These are phyloP conservation scores for Cryptococcus wingfieldii DNA, from an alignment of 1,284 basidiomycete species.

Conservation along the genomic window DNA sequence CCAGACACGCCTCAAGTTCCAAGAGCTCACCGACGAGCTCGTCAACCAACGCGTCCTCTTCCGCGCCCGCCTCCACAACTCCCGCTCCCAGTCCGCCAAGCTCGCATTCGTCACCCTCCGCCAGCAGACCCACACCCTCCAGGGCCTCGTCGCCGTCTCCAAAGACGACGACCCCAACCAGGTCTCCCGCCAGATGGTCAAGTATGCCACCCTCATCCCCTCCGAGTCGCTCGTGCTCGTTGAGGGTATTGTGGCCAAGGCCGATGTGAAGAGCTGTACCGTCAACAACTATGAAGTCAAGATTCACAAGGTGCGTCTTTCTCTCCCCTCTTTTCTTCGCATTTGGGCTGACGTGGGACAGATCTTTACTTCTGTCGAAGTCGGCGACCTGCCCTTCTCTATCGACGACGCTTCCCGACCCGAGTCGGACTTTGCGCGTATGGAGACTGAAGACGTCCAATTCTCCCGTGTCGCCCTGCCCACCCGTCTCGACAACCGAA, in stretches of 20 bases:
- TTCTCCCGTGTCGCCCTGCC: slow-evolving; percentile 68
- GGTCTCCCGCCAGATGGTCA: slow-evolving; percentile 96
- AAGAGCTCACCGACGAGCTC: slow-evolving; percentile 61
- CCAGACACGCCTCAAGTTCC: slow-evolving; percentile 59
- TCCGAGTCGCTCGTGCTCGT: slow-evolving; percentile 91
- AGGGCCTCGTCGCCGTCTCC: slow-evolving; percentile 70
- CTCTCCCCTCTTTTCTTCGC: not conserved
- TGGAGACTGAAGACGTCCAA: slow-evolving; percentile 59
- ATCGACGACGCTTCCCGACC: slow-evolving; percentile 88
- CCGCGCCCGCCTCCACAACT: slow-evolving; percentile 87
- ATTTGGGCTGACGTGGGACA: slow-evolving; percentile 37
- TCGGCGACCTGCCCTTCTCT: slow-evolving; percentile 73
- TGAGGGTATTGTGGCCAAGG: slow-evolving; percentile 73
- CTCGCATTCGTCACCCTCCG: slow-evolving; percentile 93
- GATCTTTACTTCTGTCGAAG: slow-evolving; percentile 81
- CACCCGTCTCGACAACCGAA: slow-evolving; percentile 90
- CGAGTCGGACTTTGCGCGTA: slow-evolving; percentile 61
- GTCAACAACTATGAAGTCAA: slow-evolving; percentile 86
- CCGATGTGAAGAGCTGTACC: slow-evolving; percentile 87
- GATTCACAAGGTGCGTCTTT: slow-evolving; percentile 63
- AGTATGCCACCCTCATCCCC: slow-evolving; percentile 75
- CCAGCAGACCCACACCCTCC: slow-evolving; percentile 83
- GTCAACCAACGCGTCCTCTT: slow-evolving; percentile 78
- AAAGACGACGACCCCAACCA: slow-evolving; percentile 60
- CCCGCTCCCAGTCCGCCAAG: slow-evolving; percentile 84